Conservation (phyloP, 1,139 yeast species). For the Nakaseomyces sp. region DNA sequence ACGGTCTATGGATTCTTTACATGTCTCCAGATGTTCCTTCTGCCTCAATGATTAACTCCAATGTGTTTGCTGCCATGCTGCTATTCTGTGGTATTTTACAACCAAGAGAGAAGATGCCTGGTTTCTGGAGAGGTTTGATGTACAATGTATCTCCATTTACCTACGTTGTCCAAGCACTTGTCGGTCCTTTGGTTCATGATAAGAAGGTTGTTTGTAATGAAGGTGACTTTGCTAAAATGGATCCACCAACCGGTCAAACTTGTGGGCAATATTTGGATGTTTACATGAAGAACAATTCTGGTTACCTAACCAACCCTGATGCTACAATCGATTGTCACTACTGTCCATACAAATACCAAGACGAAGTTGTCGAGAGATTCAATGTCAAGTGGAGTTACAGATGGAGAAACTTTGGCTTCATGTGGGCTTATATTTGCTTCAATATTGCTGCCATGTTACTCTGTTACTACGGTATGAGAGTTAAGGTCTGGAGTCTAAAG, state of each 20-base stretch:
- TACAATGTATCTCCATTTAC: conserved; percentile 49
- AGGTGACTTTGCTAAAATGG: conserved; percentile 40
- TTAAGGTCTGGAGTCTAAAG: conserved; percentile 29
- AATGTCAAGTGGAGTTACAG: conserved; percentile 37
- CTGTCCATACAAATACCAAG: conserved; percentile 40
- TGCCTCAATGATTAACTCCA: conserved; percentile 40
- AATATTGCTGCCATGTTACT: conserved; percentile 38
- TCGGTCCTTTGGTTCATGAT: conserved; percentile 39
- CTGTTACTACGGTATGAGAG: conserved; percentile 34
- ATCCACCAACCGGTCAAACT: conserved; percentile 43
- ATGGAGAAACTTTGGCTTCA: conserved; percentile 56
- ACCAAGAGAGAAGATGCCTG: conserved; percentile 40
- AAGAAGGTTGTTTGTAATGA: conserved; percentile 38
- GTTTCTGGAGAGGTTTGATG: conserved; percentile 49
- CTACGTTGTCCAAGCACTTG: conserved; percentile 42
- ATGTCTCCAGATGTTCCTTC: conserved; percentile 43
- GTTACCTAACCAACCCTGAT: conserved; percentile 37
- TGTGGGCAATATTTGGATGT: conserved; percentile 38
- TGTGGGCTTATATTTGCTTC: conserved; percentile 41
- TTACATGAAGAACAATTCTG: conserved; percentile 35
- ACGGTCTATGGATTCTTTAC: conserved; percentile 44
- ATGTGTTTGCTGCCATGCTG: conserved; percentile 39
- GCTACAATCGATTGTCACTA: conserved; percentile 39
- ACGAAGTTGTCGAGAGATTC: conserved; percentile 36
- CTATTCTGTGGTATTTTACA: conserved; percentile 55